Evolutionary conservation across 2,329 filamentous ascomycete species (phyloP).

Genomic region (Aspergillus viridinutans): DNA sequence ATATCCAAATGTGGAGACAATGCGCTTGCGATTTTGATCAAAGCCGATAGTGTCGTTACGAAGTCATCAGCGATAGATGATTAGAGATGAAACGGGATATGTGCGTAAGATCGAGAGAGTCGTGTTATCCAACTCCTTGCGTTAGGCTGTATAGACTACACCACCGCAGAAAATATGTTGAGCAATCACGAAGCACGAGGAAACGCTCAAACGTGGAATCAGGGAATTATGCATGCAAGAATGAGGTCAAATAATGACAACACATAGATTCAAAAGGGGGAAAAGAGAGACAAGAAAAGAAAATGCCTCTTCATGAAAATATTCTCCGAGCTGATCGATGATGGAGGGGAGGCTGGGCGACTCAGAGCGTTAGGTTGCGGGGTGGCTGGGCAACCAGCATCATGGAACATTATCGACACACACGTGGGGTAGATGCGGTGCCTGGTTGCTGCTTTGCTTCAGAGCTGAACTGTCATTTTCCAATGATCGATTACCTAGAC

Average conservation of each 20-base stretch:
- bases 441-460: background rate
- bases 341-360: conserved; percentile 31
- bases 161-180: background rate
- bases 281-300: conserved; percentile 10
- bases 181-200: background rate
- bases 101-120: background rate
- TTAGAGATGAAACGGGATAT: background rate
- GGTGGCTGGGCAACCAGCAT: conserved; percentile 28
- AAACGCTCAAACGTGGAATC: background rate
- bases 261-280: conserved; percentile 6
- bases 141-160: background rate
- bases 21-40: background rate
- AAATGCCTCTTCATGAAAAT: background rate
- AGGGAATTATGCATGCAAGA: conserved; percentile 1
- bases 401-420: background rate
- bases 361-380: conserved; percentile 14
- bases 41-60: background rate
- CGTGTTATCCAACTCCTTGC: background rate
- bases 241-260: conserved; percentile 1
- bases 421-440: background rate
- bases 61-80: background rate
- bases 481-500: background rate
- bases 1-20: background rate
- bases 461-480: background rate
- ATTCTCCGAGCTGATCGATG: conserved; percentile 8